Evolutionary conservation across 192 early-diverging fungal genomes (phyloP).

Genomic region (Coemansia sp.): DNA sequence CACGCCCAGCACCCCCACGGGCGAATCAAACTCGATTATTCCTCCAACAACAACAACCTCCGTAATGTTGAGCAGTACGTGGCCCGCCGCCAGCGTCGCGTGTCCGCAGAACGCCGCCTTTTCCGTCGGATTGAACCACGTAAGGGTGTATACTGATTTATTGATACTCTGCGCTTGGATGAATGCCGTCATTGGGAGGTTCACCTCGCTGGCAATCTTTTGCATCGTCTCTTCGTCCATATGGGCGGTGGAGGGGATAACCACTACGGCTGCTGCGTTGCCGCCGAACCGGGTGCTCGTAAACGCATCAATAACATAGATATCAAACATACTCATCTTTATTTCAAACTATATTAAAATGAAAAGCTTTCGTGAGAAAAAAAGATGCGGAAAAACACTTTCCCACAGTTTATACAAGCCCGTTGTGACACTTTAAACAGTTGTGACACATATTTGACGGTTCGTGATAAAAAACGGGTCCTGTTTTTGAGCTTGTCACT

Average conservation of each 20-base stretch:
- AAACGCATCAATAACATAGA: constrained; percentile 25
- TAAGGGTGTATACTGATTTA: background rate
- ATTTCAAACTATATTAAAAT: too few relatives aligned
- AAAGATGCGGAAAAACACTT: too few relatives aligned
- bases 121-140: constrained; percentile 29
- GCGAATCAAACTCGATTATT: background rate
- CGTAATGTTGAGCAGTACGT: constrained; percentile 28
- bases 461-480: too few relatives aligned
- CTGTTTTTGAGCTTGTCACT: too few relatives aligned
- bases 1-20: background rate
- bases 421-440: too few relatives aligned
- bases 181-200: constrained; percentile 49
- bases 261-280: constrained; percentile 25
- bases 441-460: too few relatives aligned
- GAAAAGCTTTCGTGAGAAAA: too few relatives aligned
- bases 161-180: background rate
- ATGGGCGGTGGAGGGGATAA: constrained; percentile 5
- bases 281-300: constrained; percentile 23
- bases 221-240: constrained; percentile 8
- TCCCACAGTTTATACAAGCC: too few relatives aligned
- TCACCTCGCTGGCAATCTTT: constrained; percentile 39
- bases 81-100: constrained; percentile 34
- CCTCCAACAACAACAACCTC: background rate
- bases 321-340: background rate
- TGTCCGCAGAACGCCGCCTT: constrained; percentile 38